Evolutionary conservation across 2,329 filamentous ascomycete species (phyloP).

Genomic region (Stemphylium beticola): DNA sequence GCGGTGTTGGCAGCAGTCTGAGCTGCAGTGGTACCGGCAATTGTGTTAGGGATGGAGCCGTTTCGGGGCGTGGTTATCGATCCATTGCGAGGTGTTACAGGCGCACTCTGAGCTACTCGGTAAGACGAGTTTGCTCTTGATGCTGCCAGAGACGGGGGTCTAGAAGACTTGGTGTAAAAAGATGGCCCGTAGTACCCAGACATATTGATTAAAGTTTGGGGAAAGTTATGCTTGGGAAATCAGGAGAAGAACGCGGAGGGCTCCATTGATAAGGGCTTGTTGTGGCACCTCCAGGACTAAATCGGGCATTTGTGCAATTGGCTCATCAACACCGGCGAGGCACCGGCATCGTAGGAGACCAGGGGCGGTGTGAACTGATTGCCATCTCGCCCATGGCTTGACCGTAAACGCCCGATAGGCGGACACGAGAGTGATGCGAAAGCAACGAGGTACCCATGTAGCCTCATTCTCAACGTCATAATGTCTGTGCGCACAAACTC

Average conservation of each 20-base stretch:
- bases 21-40: slow-evolving; percentile 16
- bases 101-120: slow-evolving; percentile 15
- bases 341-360: slow-evolving; percentile 10
- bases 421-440: background rate
- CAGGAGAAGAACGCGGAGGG: background rate
- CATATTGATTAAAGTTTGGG: slow-evolving; percentile 7
- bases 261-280: background rate
- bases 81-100: slow-evolving; percentile 21
- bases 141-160: slow-evolving; percentile 20
- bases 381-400: slow-evolving; percentile 2
- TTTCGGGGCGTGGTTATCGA: slow-evolving; percentile 21
- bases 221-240: slow-evolving; percentile 2
- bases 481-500: background rate
- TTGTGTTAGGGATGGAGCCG: slow-evolving; percentile 14
- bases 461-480: slow-evolving; percentile 7
- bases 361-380: slow-evolving; percentile 5
- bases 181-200: slow-evolving; percentile 27
- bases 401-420: slow-evolving; percentile 17
- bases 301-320: slow-evolving; percentile 1
- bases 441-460: background rate
- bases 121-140: slow-evolving; percentile 23
- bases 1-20: slow-evolving; percentile 21
- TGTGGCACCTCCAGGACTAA: background rate
- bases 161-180: slow-evolving; percentile 17
- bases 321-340: slow-evolving; percentile 3